Evolutionary conservation across 208 protist genomes (phyloP), one percentile per base, ranked within the genome.

Genomic region (Trypanosoma scelopori): DNA sequence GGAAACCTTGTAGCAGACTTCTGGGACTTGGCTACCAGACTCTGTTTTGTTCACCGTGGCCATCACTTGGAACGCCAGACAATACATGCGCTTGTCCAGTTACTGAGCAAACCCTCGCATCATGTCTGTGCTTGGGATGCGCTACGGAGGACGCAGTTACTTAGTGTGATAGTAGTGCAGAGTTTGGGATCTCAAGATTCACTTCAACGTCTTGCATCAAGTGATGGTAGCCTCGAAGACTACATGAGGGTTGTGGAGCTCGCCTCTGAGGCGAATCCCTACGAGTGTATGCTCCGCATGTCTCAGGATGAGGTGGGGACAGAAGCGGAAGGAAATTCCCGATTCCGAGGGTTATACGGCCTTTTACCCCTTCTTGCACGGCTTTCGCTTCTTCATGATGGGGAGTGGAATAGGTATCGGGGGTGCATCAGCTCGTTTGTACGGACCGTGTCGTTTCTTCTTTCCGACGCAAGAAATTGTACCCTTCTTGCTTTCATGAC

Each of bases 191-290:
- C 52, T n/a, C 6, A 56, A n/a, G 18, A 35, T 43, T 18, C 27
- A 37, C 41, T 74, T 32, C 27, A 49, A 23, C 5, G 3, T 57
- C 51, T 74, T 49, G 23, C 50, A 25, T 37, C 53, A 20, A 52
- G 13, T 15, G 51, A 45, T 18, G 32, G 16, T 16, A 48, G 22
- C 22, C 37, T 65, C 28, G 30, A 56, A 0, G 42, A 74, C 39
- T 74, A 74, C 46, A 51, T 74, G 59, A 23, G 53, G n/a, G 41
- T 60, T 30, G 32, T 74, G n/a, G 59, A 74, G 20, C 51, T 74
- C 39, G 68, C 53, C 18, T 42, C 68, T 13, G 49, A 67, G 20
- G 50, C 68, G 12, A 74, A 62, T 41, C 49, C 68, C 11, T 37
- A 45, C 41, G 45, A 55, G 23, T 67, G 41, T 50, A 41, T 74